phyloP scores from a whole-genome alignment of 108 stramenopile species.

The Asterionellopsis glacialis region DNA sequence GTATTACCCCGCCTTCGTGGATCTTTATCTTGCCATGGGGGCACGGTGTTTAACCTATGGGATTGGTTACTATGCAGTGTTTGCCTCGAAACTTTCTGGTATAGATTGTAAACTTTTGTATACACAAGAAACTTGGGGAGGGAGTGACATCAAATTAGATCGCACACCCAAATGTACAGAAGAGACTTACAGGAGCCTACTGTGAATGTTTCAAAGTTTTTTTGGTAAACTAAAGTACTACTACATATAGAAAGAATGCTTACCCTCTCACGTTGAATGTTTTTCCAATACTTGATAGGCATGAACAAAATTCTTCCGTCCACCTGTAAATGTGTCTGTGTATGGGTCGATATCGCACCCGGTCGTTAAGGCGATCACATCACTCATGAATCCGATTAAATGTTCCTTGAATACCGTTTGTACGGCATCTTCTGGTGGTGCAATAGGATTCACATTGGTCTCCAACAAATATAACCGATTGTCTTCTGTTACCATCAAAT shows the following conservation, averaged over 20 bases:
- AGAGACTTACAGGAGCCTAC: not conserved
- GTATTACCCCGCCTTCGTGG: slow-evolving; percentile 53
- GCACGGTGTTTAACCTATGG: slow-evolving; percentile 49
- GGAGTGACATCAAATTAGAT: not conserved
- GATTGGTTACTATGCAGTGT: slow-evolving; percentile 54
- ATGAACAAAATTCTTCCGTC: too few relatives aligned
- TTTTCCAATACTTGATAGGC: too few relatives aligned
- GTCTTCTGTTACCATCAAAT: slow-evolving; percentile 51
- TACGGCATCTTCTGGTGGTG: slow-evolving; percentile 23
- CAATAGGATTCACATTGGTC: slow-evolving; percentile 41
- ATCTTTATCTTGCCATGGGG: slow-evolving; percentile 35
- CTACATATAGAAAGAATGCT: not conserved
- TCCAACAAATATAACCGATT: slow-evolving; percentile 35
- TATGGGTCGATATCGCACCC: too few relatives aligned
- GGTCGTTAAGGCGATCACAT: slow-evolving; percentile 12
- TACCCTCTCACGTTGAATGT: too few relatives aligned
- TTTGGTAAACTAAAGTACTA: not conserved
- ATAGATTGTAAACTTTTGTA: slow-evolving; percentile 37
- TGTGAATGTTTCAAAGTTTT: not conserved
- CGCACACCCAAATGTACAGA: not conserved
- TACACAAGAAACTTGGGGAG: slow-evolving; percentile 42
- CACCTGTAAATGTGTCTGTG: too few relatives aligned
- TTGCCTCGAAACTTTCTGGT: slow-evolving; percentile 44
- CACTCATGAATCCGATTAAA: slow-evolving; percentile 37
- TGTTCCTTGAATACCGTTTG: slow-evolving; percentile 23